A percentile compares a stretch with the other conserved stretches of the same genome.
Conservation (phyloP, 164 flowering plant species). For the Protea cynaroides region DNA sequence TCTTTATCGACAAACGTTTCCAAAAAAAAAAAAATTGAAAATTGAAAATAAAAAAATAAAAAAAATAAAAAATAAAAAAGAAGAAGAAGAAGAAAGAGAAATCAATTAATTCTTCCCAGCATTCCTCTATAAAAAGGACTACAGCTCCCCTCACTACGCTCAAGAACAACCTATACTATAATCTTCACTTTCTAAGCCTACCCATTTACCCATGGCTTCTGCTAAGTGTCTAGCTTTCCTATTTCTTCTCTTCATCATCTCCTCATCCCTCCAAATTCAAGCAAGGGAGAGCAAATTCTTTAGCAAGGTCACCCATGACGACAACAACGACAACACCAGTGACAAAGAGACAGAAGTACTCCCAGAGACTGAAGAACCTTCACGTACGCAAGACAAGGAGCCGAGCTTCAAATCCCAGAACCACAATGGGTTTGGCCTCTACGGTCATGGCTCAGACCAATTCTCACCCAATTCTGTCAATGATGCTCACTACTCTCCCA, state of each 20-base stretch:
- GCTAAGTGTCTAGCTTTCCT: constrained; percentile 13
- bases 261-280: constrained; percentile 16
- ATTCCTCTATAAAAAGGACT: neutral
- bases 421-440: constrained; percentile 28
- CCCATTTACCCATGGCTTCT: constrained; percentile 18
- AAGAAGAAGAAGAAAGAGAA: neutral
- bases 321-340: neutral
- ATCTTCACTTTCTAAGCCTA: neutral
- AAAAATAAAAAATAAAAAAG: too few species aligned
- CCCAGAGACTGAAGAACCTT: constrained; percentile 4
- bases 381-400: constrained; percentile 12
- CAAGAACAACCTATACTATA: too few species aligned
- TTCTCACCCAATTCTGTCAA: constrained; percentile 10
- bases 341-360: neutral
- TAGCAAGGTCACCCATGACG: constrained; percentile 20
- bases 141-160: too few species aligned
- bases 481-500: neutral
- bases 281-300: constrained; percentile 49
- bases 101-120: constrained; percentile 4
- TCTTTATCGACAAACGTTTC: too few species aligned
- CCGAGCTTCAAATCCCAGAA: constrained; percentile 11
- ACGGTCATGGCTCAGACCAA: constrained; percentile 17
- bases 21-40: too few species aligned
- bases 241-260: constrained; percentile 18
- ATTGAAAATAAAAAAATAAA: too few species aligned